A percentile compares a stretch with the other conserved stretches of the same genome.
Evolutionary conservation across 768 basidiomycete genomes (phyloP).

Genomic region (Trametes coccinea): DNA sequence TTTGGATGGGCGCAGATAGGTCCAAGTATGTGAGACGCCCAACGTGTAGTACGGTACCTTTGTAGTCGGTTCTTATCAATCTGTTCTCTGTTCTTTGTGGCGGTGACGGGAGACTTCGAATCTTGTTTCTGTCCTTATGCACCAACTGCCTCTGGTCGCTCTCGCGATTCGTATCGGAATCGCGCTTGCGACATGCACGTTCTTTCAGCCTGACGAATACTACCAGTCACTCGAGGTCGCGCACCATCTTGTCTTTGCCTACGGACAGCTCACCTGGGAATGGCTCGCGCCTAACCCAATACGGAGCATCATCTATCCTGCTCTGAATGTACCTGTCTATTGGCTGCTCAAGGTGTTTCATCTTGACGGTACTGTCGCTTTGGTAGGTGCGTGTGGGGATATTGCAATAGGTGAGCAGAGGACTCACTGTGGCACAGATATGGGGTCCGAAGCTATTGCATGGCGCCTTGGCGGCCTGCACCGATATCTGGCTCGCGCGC

Average conservation of each 20-base stretch:
- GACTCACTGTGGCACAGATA: slow-evolving; percentile 47
- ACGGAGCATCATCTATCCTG: slow-evolving; percentile 80
- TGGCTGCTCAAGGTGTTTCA: slow-evolving; percentile 59
- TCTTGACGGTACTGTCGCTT: slow-evolving; percentile 52
- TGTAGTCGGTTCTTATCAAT: too few species aligned
- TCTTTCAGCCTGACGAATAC: slow-evolving; percentile 97
- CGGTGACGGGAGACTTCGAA: too few species aligned
- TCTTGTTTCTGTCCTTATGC: neutral
- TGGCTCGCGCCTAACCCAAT: slow-evolving; percentile 75
- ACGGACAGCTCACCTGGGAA: slow-evolving; percentile 95
- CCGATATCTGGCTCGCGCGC: slow-evolving; percentile 73
- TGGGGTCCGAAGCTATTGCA: slow-evolving; percentile 74
- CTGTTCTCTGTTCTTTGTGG: too few species aligned
- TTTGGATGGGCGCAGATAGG: neutral
- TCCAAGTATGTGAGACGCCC: neutral
- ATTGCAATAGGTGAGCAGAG: neutral
- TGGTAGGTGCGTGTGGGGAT: slow-evolving; percentile 54
- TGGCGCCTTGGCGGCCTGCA: slow-evolving; percentile 72
- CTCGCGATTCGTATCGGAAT: slow-evolving; percentile 48
- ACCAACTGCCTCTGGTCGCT: slow-evolving; percentile 4
- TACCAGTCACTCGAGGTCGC: slow-evolving; percentile 95
- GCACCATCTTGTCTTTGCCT: slow-evolving; percentile 84
- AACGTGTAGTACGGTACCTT: neutral
- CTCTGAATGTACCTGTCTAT: slow-evolving; percentile 77
- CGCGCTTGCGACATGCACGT: slow-evolving; percentile 73